A percentile compares a stretch with the other conserved stretches of the same genome.
phyloP scores from a whole-genome alignment of 2,329 filamentous ascomycete genomes.

The Colletotrichum coccodes region DNA sequence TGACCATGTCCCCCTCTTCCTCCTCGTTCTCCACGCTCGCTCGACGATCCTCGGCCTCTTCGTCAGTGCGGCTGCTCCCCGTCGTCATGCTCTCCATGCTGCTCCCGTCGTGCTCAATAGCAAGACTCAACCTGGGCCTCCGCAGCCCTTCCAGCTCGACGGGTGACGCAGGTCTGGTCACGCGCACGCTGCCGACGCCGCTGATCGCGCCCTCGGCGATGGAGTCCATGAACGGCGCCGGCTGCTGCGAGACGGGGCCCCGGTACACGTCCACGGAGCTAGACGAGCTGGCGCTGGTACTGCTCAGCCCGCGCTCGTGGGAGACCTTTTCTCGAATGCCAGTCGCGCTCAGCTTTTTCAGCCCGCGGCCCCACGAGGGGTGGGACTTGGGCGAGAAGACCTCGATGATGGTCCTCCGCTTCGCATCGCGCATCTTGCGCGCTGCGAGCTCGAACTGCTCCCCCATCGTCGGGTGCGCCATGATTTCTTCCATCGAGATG shows the following conservation, averaged over 20 bases:
- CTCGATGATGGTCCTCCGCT: conserved; percentile 24
- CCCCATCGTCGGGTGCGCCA: conserved; percentile 61
- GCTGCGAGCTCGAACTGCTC: conserved; percentile 57
- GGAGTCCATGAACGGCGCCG: conserved; percentile 6
- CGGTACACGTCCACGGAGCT: conserved; percentile 10
- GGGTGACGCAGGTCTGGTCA: not conserved
- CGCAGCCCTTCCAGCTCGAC: conserved; percentile 20
- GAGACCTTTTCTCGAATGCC: not conserved
- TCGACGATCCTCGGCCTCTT: conserved; percentile 30
- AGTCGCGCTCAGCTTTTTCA: conserved; percentile 22
- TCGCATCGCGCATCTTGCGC: conserved; percentile 37
- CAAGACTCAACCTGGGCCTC: not conserved
- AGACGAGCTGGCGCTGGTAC: conserved; percentile 15
- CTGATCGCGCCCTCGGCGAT: not conserved
- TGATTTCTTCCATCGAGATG: conserved; percentile 58
- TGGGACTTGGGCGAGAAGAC: conserved; percentile 35
- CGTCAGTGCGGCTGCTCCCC: conserved; percentile 38
- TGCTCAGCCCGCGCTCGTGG: not conserved
- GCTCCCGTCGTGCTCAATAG: conserved; percentile 19
- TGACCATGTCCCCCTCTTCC: conserved; percentile 34
- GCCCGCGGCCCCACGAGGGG: conserved; percentile 19
- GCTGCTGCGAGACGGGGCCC: not conserved
- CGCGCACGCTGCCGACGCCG: not conserved
- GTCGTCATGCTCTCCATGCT: conserved; percentile 42
- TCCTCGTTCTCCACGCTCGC: conserved; percentile 36